Base-by-base conservation (phyloP, 208 protist genomes). In the Trypanosoma theileri region DNA sequence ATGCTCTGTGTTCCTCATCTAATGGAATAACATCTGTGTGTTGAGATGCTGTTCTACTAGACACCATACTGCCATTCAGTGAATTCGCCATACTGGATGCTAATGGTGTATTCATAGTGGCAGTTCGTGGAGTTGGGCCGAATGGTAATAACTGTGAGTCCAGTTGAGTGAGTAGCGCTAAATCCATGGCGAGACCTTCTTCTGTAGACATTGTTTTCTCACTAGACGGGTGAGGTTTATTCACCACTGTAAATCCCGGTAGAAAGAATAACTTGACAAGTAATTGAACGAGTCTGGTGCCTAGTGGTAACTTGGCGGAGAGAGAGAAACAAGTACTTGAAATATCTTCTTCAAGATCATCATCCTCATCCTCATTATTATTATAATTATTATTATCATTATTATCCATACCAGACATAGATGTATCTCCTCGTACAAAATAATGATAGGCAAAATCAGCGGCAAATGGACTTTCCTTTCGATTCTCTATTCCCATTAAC, bases 381-480 rank as follows among this genome's bases (percentile, higher is more conserved):
- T 11, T 48, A 48, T 48, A 1, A 48, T 3, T 48, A 48, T 48
- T 11, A 48, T 11, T 48, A 48, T 56, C n/a, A 44, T 6, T 12
- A 50, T 13, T 48, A 26, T 21, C 4, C 4, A 28, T 26, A 19
- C 19, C n/a, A 22, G n/a, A n/a, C 13, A 59, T 21, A 44, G 60
- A 74, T 14, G 50, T 28, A 31, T 45, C 17, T 8, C 61, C 69
- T n/a, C 61, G 22, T 17, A 75, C 48, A 57, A 77, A 77, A 45
- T 71, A 71, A 48, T 77, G 64, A 44, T 71, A 63, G 0, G 71
- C 71, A 54, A 77, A 77, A 19, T 71, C 66, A 17, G 54, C 57
- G 3, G 71, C 71, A 42, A 63, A 71, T 8, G 57, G 71, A 48
- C 65, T 72, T 31, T 66, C 65, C 21, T 4, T 66, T n/a, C 66